Evolutionary conservation across 2,329 filamentous ascomycete genomes (phyloP).

Genomic region (Penicillium sp.): DNA sequence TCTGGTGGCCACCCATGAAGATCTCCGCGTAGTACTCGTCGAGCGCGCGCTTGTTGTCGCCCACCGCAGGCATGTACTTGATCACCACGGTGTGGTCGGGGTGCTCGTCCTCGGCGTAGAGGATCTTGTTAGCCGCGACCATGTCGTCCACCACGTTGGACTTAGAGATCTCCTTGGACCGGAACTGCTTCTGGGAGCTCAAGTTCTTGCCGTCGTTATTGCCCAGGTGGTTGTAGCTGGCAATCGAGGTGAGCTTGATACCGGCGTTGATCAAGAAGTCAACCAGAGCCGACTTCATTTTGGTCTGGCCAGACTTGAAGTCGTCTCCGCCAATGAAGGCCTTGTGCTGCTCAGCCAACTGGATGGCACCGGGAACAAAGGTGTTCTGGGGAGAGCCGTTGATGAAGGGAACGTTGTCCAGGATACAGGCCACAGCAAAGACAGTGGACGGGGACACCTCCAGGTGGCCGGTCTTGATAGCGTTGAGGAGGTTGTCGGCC

Average conservation of each 20-base stretch:
- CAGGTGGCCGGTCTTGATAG: conserved; percentile 76
- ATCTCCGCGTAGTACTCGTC: conserved; percentile 99
- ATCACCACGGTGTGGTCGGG: conserved; percentile 98
- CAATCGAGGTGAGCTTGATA: conserved; percentile 97
- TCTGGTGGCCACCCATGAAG: conserved; percentile 97
- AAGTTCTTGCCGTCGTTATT: conserved; percentile 99
- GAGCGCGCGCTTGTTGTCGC: conserved; percentile 96
- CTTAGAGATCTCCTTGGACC: conserved; percentile 99
- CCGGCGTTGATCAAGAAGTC: conserved; percentile 98
- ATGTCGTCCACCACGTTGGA: conserved; percentile 99
- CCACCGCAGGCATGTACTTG: conserved; percentile 99
- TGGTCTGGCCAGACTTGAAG: conserved; percentile 99
- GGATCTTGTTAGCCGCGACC: conserved; percentile 86
- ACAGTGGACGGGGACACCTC: conserved; percentile 90
- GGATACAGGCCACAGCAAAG: conserved; percentile 87
- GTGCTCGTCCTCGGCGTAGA: conserved; percentile 87
- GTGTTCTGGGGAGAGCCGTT: conserved; percentile 99
- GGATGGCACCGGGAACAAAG: conserved; percentile 84
- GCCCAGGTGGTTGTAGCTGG: conserved; percentile 97
- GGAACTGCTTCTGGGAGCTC: conserved; percentile 95
- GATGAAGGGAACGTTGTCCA: conserved; percentile 88
- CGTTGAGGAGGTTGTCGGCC: conserved; percentile 78
- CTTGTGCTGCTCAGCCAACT: conserved; percentile 75
- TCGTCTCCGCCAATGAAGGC: conserved; percentile 96
- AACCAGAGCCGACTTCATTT: conserved; percentile 99